Evolutionary conservation across 371 early-diverging fungal genomes (phyloP).

Genomic region (Basidiobolus meristosporus): DNA sequence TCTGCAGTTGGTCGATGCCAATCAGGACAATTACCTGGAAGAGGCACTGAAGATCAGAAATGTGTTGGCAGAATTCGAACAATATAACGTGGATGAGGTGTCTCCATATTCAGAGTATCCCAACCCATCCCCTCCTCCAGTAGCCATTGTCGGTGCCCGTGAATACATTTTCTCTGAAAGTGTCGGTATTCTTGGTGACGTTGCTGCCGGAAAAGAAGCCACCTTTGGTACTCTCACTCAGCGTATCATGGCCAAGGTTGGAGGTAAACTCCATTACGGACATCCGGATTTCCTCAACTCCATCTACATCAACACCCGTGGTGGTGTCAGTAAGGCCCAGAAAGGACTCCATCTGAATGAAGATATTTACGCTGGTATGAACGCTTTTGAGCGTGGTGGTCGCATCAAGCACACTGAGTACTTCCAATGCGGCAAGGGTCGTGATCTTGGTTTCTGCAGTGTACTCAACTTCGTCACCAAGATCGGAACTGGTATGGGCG

Average conservation of each 20-base stretch:
- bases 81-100: slow-evolving; percentile 26
- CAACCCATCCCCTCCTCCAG: slow-evolving; percentile 24
- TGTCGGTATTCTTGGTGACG: slow-evolving; percentile 73
- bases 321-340: slow-evolving; percentile 79
- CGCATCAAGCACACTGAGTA: slow-evolving; percentile 84
- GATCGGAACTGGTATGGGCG: too few species aligned
- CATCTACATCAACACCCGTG: slow-evolving; percentile 74
- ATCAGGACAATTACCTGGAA: slow-evolving; percentile 82
- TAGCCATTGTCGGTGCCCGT: slow-evolving; percentile 80
- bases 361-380: slow-evolving; percentile 88
- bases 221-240: slow-evolving; percentile 73
- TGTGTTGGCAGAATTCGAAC: slow-evolving; percentile 73
- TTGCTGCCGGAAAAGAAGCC: slow-evolving; percentile 81
- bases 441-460: slow-evolving; percentile 80
- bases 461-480: slow-evolving; percentile 79
- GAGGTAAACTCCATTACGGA: too few species aligned
- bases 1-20: slow-evolving; percentile 71
- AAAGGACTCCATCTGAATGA: slow-evolving; percentile 83
- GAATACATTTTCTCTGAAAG: slow-evolving; percentile 83
- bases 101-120: slow-evolving; percentile 4
- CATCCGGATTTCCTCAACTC: slow-evolving; percentile 86
- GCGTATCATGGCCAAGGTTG: too few species aligned
- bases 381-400: slow-evolving; percentile 67
- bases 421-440: slow-evolving; percentile 82
- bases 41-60: slow-evolving; percentile 78